A percentile compares a stretch with the other conserved stretches of the same genome.
phyloP scores from a whole-genome alignment of 371 early-diverging fungal genomes.

The Syncephalastrum monosporum region DNA sequence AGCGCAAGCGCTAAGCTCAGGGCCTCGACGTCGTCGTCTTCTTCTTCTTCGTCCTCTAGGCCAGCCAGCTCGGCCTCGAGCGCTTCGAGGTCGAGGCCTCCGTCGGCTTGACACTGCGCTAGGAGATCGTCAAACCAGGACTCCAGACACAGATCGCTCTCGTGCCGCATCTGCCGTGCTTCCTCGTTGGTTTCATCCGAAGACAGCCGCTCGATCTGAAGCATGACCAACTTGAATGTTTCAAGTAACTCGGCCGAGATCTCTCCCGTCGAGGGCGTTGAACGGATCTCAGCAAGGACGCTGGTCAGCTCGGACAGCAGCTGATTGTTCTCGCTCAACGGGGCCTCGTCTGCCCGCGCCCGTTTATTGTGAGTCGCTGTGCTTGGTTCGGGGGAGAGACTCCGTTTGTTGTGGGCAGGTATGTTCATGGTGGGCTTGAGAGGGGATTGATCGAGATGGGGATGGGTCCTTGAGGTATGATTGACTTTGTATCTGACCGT shows the following conservation, averaged over 20 bases:
- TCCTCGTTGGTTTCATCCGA: conserved; percentile 34
- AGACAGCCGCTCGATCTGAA: conserved; percentile 39
- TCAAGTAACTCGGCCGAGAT: conserved; percentile 43
- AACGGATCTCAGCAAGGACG: conserved; percentile 38
- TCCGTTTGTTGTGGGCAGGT: too few species aligned
- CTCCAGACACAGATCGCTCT: conserved; percentile 42
- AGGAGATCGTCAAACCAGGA: conserved; percentile 48
- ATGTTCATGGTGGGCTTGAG: too few species aligned
- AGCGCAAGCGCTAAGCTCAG: conserved; percentile 12
- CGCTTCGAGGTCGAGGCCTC: conserved; percentile 24
- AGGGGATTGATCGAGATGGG: too few species aligned
- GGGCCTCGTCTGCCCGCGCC: conserved; percentile 12
- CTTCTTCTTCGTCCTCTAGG: conserved; percentile 17
- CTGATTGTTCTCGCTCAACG: conserved; percentile 3
- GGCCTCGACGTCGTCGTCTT: conserved; percentile 26
- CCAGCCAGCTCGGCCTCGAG: conserved; percentile 19
- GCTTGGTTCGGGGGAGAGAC: too few species aligned
- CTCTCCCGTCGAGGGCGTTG: conserved; percentile 43
- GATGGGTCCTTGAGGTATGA: too few species aligned
- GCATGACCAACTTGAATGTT: conserved; percentile 39
- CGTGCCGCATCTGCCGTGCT: conserved; percentile 35
- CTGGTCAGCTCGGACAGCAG: conserved; percentile 32
- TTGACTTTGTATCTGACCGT: too few species aligned
- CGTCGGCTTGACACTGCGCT: conserved; percentile 43
- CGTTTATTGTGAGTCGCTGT: neutral